These are phyloP conservation scores for Escovopsis sp. DNA, from an alignment of 2,329 filamentous ascomycete species.

Conservation along the genomic window DNA sequence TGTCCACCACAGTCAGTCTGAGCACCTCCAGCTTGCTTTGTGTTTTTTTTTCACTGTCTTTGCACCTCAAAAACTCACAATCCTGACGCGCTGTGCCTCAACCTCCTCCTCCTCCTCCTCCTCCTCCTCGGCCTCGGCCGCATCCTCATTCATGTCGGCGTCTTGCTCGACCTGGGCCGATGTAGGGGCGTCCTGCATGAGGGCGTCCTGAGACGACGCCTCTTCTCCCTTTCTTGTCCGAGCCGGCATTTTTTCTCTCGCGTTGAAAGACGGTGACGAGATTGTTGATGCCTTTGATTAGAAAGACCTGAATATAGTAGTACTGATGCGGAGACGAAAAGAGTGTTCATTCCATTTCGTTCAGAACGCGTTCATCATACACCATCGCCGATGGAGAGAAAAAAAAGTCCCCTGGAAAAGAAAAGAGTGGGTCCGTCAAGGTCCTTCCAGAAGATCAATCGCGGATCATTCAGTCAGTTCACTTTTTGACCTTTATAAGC, in stretches of 20 bases:
- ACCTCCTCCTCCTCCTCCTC: constrained; percentile 28
- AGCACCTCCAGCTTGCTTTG: not conserved
- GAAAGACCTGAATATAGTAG: no score
- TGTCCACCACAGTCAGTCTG: constrained; percentile 22
- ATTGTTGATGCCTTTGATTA: not conserved
- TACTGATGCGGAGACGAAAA: no score
- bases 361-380: no score
- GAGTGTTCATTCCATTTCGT: no score
- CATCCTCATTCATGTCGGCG: constrained; percentile 16
- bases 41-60: not conserved
- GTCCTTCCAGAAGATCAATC: no score
- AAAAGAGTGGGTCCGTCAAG: no score
- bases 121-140: constrained; percentile 16
- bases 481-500: no score
- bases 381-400: no score
- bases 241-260: constrained; percentile 21
- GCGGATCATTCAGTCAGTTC: no score
- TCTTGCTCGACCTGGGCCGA: constrained; percentile 24
- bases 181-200: constrained; percentile 31
- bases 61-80: constrained; percentile 29
- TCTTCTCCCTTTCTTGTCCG: constrained; percentile 23
- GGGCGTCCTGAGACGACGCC: constrained; percentile 19
- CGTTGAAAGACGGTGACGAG: no score
- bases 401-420: no score
- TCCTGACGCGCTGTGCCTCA: constrained; percentile 42